Evolutionary conservation across 768 basidiomycete genomes (phyloP), one percentile per base, ranked within the genome.

Genomic region (Boletus reticuloceps): DNA sequence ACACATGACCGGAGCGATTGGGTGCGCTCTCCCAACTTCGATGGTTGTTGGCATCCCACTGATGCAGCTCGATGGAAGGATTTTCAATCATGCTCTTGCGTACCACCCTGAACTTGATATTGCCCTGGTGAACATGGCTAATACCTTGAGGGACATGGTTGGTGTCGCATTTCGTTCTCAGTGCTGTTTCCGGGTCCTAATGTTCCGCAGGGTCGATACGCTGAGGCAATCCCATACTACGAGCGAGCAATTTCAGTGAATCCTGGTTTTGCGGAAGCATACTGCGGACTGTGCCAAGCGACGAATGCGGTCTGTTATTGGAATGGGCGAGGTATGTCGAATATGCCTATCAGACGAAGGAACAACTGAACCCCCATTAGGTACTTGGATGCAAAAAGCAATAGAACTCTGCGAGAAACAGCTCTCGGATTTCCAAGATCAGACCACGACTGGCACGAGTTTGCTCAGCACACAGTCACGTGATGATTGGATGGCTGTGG

Each of bases 91-190:
- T 45, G 78, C 77, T 3, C 58, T 79, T 16, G 50, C 69, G 38
- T 58, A 59, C 39, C 76, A 79, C 49, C 79, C 79, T 6, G 74
- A 77, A 56, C 76, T 79, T 34, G 80, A 79, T 41, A 76, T 81
- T 53, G 79, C 80, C 4, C 68, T 81, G 11, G 78, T 79, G 16
- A 81, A 81, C 51, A 70, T 81, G 64, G 80, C 75, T 17, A 81
- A 79, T 63, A 77, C 78, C 0, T 62, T 81, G 60, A 80, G 79
- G 60, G 80, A 81, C 58, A 65, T 64, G 52, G 79, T 81, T 36
- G 41, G 74, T 50, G 32, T 22, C 19, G 5, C 34, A 6, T 11
- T 39, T 41, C 17, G 12, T 58, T 38, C 29, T 43, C 2, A 17
- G 20, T 17, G 31, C 46, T 8, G 25, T 34, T 41, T 40, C 11